Evolutionary conservation across 2,329 filamentous ascomycete species (phyloP), one percentile per base, ranked within the genome.

Genomic region (Phoma sp.): DNA sequence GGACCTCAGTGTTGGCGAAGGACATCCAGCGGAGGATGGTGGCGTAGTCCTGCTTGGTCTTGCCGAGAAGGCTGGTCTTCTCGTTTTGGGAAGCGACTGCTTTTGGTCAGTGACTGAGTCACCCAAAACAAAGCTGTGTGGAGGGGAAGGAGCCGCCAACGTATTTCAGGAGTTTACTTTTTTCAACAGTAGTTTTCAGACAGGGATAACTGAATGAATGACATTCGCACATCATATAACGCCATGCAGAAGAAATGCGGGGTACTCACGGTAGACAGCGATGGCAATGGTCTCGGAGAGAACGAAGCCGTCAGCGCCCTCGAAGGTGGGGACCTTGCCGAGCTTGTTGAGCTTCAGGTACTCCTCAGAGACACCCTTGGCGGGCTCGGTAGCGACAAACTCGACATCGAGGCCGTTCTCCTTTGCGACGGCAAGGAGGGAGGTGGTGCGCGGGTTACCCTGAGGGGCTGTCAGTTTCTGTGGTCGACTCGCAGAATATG

Each of bases 31-130:
- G 91, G 77, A 99, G 85, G 79, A 99, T 99, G 68, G 93, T 93
- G 71, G 95, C 95, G 80, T 98, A 92, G 87, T 99, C 95, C 85
- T 99, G 93, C 89, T 99, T 99, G 82, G 93, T 99, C 89, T 98
- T 98, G 76, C 95, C 95, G 71, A 99, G 88, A 66, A 99, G 92
- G 69, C 92, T 96, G 72, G 95, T 99, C 89, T 98, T 98, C 89
- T 98, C 95, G 80, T 99, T 99, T 83, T 99, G 95, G 70, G 95
- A 98, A 73, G 95, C 92, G 77, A 99, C 95, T 98, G 75, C 33
- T 42, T 13, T 38, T 27, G 30, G 67, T 68, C 65, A 72, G 55
- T 43, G 52, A 62, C 47, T 67, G 67, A 70, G 66, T 74, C 67
- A 65, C 59, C 41, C 51, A 43, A 33, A 9, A 2, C 48, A 53